Evolutionary conservation across 106 monocot genomes (phyloP), one percentile per base, ranked within the genome.

Genomic region (Acorus calamus): DNA sequence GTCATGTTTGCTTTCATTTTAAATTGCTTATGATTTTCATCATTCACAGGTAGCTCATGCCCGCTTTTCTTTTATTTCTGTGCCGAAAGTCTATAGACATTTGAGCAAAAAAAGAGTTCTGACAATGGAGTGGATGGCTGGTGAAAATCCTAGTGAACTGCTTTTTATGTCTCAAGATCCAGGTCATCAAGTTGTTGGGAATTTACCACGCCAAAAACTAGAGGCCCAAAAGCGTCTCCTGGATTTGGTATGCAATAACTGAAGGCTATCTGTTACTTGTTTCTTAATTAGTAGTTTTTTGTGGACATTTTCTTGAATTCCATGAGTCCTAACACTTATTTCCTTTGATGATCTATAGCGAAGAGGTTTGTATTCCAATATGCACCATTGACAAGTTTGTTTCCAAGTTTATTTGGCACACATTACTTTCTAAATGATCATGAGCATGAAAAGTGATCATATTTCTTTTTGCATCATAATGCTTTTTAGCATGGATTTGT

Each of bases 121-220:
- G 67, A 89, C 89, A 28, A 86, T 89, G 89, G 81, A 86, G 60
- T 94, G 89, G 89, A 42, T 94, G 49, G 10, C 45, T 13, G 94
- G 94, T 51, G 77, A 81, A 86, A 94, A 70, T 63, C 86, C 94
- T 14, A 86, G 5, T 42, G 75, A 77, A 5, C 78, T 94, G 49
- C 72, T 94, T 52, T 60, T 75, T 9, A 50, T 66, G 6, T 82
- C 92, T 11, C 71, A 50, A 69, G 80, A 52, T 50, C 44, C 55
- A 51, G 57, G 4, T 53, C 12, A 67, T 5, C 69, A 73, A 8
- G 56, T 49, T 47, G 62, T 10, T 78, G 56, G 13, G 3, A 52
- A 55, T 58, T 66, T 65, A 56, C 46, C 57, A 52, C 68, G 44
- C 59, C 71, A 70, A 46, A 72, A 66, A 69, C n/a, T 71, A 47